Evolutionary conservation across 169 alveolate genomes (phyloP), one percentile per base, ranked within the genome.

Genomic region (Plasmodium falciparum): DNA sequence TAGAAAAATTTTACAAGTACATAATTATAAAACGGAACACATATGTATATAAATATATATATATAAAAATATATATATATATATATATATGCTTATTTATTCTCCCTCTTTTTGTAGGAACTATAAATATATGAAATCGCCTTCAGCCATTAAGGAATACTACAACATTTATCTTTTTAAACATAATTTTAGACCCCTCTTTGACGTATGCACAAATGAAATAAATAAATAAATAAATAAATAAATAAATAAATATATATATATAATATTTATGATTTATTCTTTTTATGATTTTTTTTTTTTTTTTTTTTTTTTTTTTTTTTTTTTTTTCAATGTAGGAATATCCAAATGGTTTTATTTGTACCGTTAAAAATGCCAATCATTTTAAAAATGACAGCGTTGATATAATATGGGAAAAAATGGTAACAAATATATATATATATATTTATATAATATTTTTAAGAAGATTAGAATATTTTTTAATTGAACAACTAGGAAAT

Each of bases 341-440:
- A 61, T 80, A 67, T 59, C 71, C 90, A 43, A 80, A 80, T 73
- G 90, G 90, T 5, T 80, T 80, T 56, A 69, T 80, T 62, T 80
- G 83, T 49, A 80, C 70, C 12, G 70, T 80, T 67, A 80, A 80
- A 69, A 52, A 80, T 61, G 66, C 67, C 20, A 58, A 45, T 56
- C 12, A 24, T 49, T 69, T 80, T 52, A 80, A 52, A 61, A 72
- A 66, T 65, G 45, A 66, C 50, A 49, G 22, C 43, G 90, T 56
- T 24, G 90, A 80, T 80, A 66, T 80, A 62, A 80, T 80, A 67
- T 80, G 90, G 90, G 90, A 80, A 69, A 80, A 80, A 33, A 80
- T 80, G 90, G 90, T 80, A 69, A 80, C n/a, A 45, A 33, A 52
- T 52, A 52, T 52, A 13, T 52, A 52, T 52, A 52, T 52, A 2